A percentile compares a stretch with the other conserved stretches of the same genome.
These are phyloP conservation scores for Datisca glomerata DNA, from an alignment of 306 rosid genomes.

Conservation along the genomic window DNA sequence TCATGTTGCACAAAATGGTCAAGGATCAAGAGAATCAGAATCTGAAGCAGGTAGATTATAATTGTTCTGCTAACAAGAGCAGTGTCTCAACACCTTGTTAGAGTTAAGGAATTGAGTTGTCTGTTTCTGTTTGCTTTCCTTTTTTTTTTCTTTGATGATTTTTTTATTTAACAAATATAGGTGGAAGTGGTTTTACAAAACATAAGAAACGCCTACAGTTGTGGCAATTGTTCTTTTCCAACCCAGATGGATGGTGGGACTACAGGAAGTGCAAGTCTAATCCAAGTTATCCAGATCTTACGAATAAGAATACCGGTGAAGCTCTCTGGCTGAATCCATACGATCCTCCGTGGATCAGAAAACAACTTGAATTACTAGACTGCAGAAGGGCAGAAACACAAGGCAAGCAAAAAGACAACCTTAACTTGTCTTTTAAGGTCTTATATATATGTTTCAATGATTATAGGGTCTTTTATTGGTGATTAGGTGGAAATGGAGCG, in stretches of 20 bases:
- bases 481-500: slow-evolving; percentile 19
- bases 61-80: neutral
- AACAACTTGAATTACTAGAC: slow-evolving; percentile 55
- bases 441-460: too few relatives aligned
- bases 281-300: slow-evolving; percentile 48
- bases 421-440: too few relatives aligned
- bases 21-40: neutral
- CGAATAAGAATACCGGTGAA: slow-evolving; percentile 66
- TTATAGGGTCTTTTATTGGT: too few relatives aligned
- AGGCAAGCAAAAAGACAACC: too few relatives aligned
- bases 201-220: slow-evolving; percentile 33
- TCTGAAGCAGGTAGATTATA: slow-evolving; percentile 11
- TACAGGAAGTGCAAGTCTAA: slow-evolving; percentile 41
- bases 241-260: slow-evolving; percentile 88
- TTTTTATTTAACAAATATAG: slow-evolving; percentile 13
- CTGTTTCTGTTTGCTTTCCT: slow-evolving; percentile 2
- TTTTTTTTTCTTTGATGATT: slow-evolving; percentile 13
- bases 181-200: slow-evolving; percentile 13
- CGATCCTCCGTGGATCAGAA: slow-evolving; percentile 84
- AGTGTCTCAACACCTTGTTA: too few relatives aligned
- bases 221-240: slow-evolving; percentile 72
- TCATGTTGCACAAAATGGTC: slow-evolving; percentile 23
- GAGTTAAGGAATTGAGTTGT: too few relatives aligned
- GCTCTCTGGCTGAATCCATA: slow-evolving; percentile 37
- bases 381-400: slow-evolving; percentile 14